Conservation (phyloP, 164 flowering plant species). For the Piper longum region DNA sequence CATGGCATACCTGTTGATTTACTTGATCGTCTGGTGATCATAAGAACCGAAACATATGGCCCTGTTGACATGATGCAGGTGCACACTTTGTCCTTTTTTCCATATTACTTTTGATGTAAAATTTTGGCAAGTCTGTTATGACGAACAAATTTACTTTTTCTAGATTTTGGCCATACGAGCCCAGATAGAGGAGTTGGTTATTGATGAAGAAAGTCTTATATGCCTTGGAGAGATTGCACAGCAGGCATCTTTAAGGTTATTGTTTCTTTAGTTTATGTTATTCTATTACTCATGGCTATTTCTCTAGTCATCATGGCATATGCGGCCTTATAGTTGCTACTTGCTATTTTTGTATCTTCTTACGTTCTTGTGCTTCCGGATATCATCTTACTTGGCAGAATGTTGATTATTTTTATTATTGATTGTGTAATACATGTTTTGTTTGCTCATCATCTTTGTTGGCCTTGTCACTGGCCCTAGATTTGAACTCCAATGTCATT, state of each 20-base stretch:
- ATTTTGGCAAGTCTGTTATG: background rate
- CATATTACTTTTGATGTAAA: no score
- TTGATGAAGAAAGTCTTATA: constrained; percentile 89
- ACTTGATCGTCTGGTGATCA: constrained; percentile 74
- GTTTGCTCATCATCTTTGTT: no score
- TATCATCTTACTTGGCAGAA: no score
- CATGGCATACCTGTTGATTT: constrained; percentile 98
- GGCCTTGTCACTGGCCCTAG: no score
- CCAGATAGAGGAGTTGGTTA: constrained; percentile 69
- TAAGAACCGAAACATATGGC: constrained; percentile 72
- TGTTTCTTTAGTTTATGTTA: background rate
- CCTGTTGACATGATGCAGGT: constrained; percentile 38
- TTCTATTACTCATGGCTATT: background rate
- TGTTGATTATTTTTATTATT: no score
- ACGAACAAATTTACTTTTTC: background rate
- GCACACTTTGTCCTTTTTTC: no score
- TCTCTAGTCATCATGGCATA: background rate
- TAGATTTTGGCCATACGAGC: constrained; percentile 94
- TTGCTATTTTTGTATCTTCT: background rate
- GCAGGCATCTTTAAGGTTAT: constrained; percentile 74
- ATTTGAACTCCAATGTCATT: no score
- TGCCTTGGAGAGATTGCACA: constrained; percentile 80
- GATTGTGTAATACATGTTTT: no score
- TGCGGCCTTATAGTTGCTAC: background rate
- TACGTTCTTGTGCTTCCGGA: background rate